Evolutionary conservation across 2,329 filamentous ascomycete species (phyloP).

Genomic region (Penicillium digitatum): DNA sequence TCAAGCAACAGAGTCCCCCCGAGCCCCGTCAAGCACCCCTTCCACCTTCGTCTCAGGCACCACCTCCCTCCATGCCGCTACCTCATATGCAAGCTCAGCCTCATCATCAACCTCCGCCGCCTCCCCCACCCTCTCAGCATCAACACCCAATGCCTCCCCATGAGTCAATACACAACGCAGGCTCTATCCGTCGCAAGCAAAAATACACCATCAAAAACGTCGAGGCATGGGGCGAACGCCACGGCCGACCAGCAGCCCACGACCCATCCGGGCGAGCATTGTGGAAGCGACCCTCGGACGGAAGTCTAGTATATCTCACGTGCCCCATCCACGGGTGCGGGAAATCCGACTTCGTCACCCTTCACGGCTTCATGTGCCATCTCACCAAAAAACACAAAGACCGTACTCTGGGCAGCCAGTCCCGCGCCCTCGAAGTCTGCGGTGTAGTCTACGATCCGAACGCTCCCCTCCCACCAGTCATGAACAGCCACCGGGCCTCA

Average conservation of each 20-base stretch:
- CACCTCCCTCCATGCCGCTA: slow-evolving; percentile 19
- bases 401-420: slow-evolving; percentile 40
- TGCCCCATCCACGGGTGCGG: slow-evolving; percentile 39
- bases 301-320: slow-evolving; percentile 38
- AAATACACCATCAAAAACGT: slow-evolving; percentile 44
- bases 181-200: slow-evolving; percentile 38
- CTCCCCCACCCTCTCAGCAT: slow-evolving; percentile 7
- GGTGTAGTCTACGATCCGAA: slow-evolving; percentile 39
- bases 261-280: slow-evolving; percentile 38
- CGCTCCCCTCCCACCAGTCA: slow-evolving; percentile 35
- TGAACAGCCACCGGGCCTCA: slow-evolving; percentile 32
- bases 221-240: slow-evolving; percentile 42
- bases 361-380: slow-evolving; percentile 44
- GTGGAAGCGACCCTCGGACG: slow-evolving; percentile 41
- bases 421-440: slow-evolving; percentile 39
- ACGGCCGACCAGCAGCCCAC: slow-evolving; percentile 40
- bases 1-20: slow-evolving; percentile 42
- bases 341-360: slow-evolving; percentile 41
- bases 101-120: slow-evolving; percentile 16
- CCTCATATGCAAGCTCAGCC: slow-evolving; percentile 23
- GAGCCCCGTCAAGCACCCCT: slow-evolving; percentile 33
- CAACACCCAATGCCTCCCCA: slow-evolving; percentile 23
- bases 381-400: slow-evolving; percentile 44
- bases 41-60: slow-evolving; percentile 26
- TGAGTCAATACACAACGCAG: slow-evolving; percentile 25